A percentile compares a stretch with the other conserved stretches of the same genome.
phyloP scores from a whole-genome alignment of 805 yeast species.

The Brettanomyces sp. region DNA sequence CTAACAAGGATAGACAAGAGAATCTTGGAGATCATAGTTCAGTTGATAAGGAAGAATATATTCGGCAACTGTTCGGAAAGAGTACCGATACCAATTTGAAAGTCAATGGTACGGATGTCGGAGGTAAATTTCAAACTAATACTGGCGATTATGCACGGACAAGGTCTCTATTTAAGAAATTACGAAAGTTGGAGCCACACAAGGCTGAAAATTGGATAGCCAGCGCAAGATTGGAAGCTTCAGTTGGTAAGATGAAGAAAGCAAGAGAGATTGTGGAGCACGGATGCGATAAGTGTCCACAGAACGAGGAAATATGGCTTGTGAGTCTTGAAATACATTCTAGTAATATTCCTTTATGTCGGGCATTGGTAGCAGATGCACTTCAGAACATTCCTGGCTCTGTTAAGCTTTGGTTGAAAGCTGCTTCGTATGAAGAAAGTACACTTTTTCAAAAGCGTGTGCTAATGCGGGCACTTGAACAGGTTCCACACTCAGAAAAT shows the following conservation, averaged over 20 bases:
- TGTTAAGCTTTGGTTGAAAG: constrained; percentile 63
- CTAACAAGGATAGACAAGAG: neutral
- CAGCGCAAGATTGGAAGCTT: constrained; percentile 69
- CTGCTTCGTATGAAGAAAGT: constrained; percentile 58
- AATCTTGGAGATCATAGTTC: constrained; percentile 22
- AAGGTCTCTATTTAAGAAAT: constrained; percentile 52
- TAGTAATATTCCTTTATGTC: constrained; percentile 35
- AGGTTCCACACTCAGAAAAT: constrained; percentile 42
- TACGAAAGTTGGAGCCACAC: constrained; percentile 62
- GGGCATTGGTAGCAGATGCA: constrained; percentile 56
- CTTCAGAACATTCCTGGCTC: constrained; percentile 47
- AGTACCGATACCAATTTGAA: constrained; percentile 9
- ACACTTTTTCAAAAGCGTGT: constrained; percentile 41
- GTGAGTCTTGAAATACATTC: constrained; percentile 61
- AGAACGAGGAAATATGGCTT: constrained; percentile 70
- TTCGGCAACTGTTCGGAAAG: constrained; percentile 26
- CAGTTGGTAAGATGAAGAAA: constrained; percentile 39
- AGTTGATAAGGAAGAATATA: constrained; percentile 21
- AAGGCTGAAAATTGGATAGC: constrained; percentile 82
- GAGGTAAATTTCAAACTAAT: constrained; percentile 17
- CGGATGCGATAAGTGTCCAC: constrained; percentile 65
- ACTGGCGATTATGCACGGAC: constrained; percentile 53
- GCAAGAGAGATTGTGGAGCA: constrained; percentile 61
- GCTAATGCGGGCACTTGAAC: constrained; percentile 63
- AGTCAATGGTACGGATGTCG: constrained; percentile 6